Conservation (phyloP, 2,329 filamentous ascomycete species). For the Cladophialophora bantiana region DNA sequence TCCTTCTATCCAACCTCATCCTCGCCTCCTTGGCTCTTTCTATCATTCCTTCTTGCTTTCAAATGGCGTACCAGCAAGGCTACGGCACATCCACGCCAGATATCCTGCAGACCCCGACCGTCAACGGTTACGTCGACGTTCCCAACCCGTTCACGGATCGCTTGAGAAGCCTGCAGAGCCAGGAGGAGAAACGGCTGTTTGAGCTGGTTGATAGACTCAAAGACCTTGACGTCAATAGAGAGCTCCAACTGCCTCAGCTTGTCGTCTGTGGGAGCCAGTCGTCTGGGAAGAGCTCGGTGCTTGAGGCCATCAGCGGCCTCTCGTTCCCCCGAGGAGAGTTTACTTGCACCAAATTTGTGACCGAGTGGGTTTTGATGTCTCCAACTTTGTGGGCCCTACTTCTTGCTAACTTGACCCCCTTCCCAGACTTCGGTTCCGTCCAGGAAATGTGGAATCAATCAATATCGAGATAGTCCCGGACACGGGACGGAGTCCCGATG, state of each 20-base stretch:
- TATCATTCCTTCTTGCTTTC: background rate
- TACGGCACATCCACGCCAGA: conserved; percentile 2
- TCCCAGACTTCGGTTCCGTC: conserved; percentile 26
- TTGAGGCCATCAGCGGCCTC: conserved; percentile 69
- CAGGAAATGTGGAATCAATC: conserved; percentile 20
- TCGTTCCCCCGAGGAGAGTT: conserved; percentile 67
- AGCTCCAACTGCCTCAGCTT: conserved; percentile 65
- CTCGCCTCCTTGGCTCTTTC: background rate
- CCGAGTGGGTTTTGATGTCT: conserved; percentile 59
- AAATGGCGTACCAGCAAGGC: conserved; percentile 16
- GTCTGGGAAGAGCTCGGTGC: conserved; percentile 66
- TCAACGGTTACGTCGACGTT: conserved; percentile 19
- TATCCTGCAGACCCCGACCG: conserved; percentile 2
- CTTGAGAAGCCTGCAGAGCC: conserved; percentile 10
- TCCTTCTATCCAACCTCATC: background rate
- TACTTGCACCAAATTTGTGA: conserved; percentile 68
- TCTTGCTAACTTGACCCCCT: conserved; percentile 20
- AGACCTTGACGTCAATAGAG: conserved; percentile 49
- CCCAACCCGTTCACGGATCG: conserved; percentile 7
- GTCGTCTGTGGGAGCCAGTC: conserved; percentile 71
- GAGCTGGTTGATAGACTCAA: conserved; percentile 23
- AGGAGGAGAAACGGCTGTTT: conserved; percentile 18
- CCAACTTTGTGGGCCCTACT: background rate
- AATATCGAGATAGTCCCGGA: conserved; percentile 19
- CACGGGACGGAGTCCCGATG: conserved; percentile 13